phyloP scores from a whole-genome alignment of 768 basidiomycete genomes.

The Tremella fuciformis region DNA sequence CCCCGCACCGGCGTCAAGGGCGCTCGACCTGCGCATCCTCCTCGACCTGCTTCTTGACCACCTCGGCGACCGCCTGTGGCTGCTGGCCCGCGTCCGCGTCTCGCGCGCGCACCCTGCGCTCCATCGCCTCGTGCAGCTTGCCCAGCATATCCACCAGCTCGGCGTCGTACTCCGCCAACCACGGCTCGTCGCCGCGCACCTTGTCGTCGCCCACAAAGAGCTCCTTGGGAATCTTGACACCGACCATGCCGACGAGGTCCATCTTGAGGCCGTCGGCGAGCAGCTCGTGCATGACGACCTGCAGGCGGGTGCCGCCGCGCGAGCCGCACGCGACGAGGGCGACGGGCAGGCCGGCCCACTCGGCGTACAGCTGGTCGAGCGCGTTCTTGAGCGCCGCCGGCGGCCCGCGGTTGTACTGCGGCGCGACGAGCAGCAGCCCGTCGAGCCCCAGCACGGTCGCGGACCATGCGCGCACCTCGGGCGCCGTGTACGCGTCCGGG shows the following conservation, averaged over 20 bases:
- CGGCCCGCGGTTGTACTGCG: conserved; percentile 55
- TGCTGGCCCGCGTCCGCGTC: background rate
- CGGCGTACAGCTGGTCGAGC: conserved; percentile 54
- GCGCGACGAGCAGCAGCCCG: conserved; percentile 53
- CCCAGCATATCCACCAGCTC: background rate
- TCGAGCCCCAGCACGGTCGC: conserved; percentile 42
- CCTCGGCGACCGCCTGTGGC: too few species aligned
- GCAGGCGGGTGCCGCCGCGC: conserved; percentile 48
- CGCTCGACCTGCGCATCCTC: background rate
- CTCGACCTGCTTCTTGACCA: conserved; percentile 9
- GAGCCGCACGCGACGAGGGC: conserved; percentile 52
- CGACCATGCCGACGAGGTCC: conserved; percentile 57
- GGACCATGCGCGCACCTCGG: conserved; percentile 49
- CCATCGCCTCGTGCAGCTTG: background rate
- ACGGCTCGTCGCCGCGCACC: conserved; percentile 15
- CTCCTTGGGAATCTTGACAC: conserved; percentile 56
- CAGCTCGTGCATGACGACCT: conserved; percentile 46
- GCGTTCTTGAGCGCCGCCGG: conserved; percentile 55
- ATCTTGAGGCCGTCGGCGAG: conserved; percentile 33
- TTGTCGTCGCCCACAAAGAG: conserved; percentile 11
- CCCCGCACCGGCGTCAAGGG: too few species aligned
- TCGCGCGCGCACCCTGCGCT: background rate
- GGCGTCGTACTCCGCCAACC: conserved; percentile 9
- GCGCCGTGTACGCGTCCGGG: conserved; percentile 40
- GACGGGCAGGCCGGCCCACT: conserved; percentile 53